These are phyloP conservation scores for Scedosporium aurantiacum DNA, from an alignment of 2,329 filamentous ascomycete genomes.

Conservation along the genomic window DNA sequence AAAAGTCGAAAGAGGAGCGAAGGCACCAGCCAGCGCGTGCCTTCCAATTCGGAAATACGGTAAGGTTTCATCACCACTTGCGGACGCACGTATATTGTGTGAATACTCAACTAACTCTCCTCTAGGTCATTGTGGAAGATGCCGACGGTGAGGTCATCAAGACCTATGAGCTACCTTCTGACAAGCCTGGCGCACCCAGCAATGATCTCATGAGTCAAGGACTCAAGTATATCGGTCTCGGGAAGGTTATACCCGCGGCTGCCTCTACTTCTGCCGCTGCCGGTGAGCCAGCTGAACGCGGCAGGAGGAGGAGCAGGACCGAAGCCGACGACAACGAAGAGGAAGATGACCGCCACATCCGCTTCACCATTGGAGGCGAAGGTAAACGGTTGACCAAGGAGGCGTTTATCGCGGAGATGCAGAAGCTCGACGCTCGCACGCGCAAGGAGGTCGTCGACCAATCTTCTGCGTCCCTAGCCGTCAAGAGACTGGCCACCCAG, in stretches of 20 bases:
- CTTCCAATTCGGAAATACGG: conserved; percentile 75
- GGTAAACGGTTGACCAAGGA: conserved; percentile 68
- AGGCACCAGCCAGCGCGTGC: conserved; percentile 64
- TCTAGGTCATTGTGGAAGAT: conserved; percentile 73
- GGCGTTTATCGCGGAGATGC: conserved; percentile 66
- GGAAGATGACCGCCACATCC: conserved; percentile 58
- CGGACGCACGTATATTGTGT: neutral
- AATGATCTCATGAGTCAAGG: conserved; percentile 29
- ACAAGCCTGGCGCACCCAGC: conserved; percentile 30
- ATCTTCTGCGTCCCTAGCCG: conserved; percentile 33
- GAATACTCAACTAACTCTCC: conserved; percentile 16
- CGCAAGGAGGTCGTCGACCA: conserved; percentile 42
- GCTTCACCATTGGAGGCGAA: conserved; percentile 66
- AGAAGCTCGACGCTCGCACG: conserved; percentile 57
- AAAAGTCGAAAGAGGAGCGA: conserved; percentile 42
- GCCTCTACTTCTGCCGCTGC: neutral
- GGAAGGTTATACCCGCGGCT: conserved; percentile 15
- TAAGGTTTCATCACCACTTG: conserved; percentile 26
- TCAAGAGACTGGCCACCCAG: conserved; percentile 39
- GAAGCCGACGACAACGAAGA: conserved; percentile 30
- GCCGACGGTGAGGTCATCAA: conserved; percentile 80
- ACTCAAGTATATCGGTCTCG: conserved; percentile 44
- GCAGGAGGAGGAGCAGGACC: conserved; percentile 16
- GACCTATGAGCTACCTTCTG: conserved; percentile 61
- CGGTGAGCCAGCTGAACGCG: conserved; percentile 12